Evolutionary conservation across 441 rosid species (phyloP).

Genomic region (Aleurites moluccanus): DNA sequence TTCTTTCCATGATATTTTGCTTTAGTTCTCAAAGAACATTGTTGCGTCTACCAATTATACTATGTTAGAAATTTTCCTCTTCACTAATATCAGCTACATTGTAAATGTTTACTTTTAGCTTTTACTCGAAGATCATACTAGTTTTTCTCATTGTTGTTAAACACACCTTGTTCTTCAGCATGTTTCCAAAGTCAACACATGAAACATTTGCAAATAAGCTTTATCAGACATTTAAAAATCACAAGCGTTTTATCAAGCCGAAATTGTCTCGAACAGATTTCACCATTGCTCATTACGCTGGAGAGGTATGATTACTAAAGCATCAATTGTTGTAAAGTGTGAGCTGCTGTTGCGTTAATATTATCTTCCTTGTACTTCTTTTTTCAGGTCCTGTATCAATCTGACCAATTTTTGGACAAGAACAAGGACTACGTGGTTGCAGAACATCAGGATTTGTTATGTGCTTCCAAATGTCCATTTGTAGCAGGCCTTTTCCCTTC

Average conservation of each 20-base stretch:
- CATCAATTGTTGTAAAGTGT: not conserved
- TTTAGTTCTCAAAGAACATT: slow-evolving; percentile 16
- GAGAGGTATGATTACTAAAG: slow-evolving; percentile 57
- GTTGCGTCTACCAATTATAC: not conserved
- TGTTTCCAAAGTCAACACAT: slow-evolving; percentile 99
- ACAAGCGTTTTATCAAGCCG: slow-evolving; percentile 96
- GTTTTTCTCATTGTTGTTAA: slow-evolving; percentile 20
- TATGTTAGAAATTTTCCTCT: not conserved
- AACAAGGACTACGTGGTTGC: slow-evolving; percentile 98
- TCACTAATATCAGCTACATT: not conserved
- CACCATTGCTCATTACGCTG: slow-evolving; percentile 90
- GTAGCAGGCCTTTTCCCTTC: slow-evolving; percentile 94
- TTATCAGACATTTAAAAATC: slow-evolving; percentile 83
- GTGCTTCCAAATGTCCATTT: slow-evolving; percentile 77
- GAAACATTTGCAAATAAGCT: slow-evolving; percentile 96
- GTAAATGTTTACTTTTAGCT: slow-evolving; percentile 10
- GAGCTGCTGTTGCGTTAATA: slow-evolving; percentile 14
- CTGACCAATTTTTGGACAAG: slow-evolving; percentile 95
- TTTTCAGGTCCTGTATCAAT: slow-evolving; percentile 85
- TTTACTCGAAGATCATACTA: slow-evolving; percentile 13
- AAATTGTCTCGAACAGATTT: slow-evolving; percentile 96
- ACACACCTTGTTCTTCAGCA: slow-evolving; percentile 49
- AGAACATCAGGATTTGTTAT: slow-evolving; percentile 89
- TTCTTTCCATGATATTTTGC: not conserved
- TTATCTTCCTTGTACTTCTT: slow-evolving; percentile 1